Percentiles rank a stretch among this genome's conserved stretches.
phyloP scores from a whole-genome alignment of 805 yeast genomes.

The Metschnikowia gelsemii region DNA sequence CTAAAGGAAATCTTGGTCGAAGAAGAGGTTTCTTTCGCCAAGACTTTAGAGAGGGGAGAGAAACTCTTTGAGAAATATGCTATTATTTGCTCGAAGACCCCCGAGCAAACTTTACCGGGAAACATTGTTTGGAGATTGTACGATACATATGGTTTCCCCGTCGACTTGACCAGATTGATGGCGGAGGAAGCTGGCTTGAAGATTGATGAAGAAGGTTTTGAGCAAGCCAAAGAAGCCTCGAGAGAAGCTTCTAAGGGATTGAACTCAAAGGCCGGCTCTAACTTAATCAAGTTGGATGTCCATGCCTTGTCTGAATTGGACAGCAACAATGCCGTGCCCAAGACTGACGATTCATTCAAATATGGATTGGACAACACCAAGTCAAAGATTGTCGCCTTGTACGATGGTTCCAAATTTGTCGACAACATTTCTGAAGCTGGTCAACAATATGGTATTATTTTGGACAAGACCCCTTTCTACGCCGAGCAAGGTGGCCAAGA shows the following conservation, averaged over 20 bases:
- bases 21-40: slow-evolving; percentile 93
- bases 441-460: slow-evolving; percentile 69
- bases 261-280: slow-evolving; percentile 56
- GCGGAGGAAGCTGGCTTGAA: slow-evolving; percentile 95
- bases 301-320: slow-evolving; percentile 79
- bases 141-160: slow-evolving; percentile 99
- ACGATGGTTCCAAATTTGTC: slow-evolving; percentile 63
- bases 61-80: slow-evolving; percentile 94
- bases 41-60: slow-evolving; percentile 97
- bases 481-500: slow-evolving; percentile 99
- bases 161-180: slow-evolving; percentile 95
- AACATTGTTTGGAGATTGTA: slow-evolving; percentile 97
- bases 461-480: slow-evolving; percentile 91
- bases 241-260: slow-evolving; percentile 94
- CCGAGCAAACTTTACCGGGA: slow-evolving; percentile 79
- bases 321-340: slow-evolving; percentile 56
- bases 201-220: slow-evolving; percentile 91
- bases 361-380: slow-evolving; percentile 69
- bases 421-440: slow-evolving; percentile 39
- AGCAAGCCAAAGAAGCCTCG: slow-evolving; percentile 82
- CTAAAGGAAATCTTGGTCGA: slow-evolving; percentile 90
- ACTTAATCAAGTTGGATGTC: slow-evolving; percentile 80
- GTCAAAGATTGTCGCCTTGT: slow-evolving; percentile 69
- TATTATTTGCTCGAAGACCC: slow-evolving; percentile 69
- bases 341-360: slow-evolving; percentile 81